These are phyloP conservation scores for Hyphopichia fennica DNA, from an alignment of 1,139 yeast species.

Conservation along the genomic window DNA sequence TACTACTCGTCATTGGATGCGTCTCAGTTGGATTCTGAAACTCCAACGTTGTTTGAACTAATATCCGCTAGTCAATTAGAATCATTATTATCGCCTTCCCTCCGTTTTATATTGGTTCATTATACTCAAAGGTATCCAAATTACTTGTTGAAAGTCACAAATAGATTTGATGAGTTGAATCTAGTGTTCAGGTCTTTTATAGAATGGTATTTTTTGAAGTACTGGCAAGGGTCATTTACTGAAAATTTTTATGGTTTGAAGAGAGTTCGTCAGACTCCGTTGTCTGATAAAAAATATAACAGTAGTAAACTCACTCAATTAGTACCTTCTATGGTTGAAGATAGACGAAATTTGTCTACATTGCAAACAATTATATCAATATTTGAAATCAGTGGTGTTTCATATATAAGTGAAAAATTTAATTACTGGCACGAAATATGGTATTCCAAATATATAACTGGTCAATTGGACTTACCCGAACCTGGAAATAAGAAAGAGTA, in stretches of 20 bases:
- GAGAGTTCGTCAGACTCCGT: slow-evolving; percentile 50
- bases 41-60: slow-evolving; percentile 82
- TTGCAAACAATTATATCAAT: slow-evolving; percentile 61
- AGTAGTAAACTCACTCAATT: slow-evolving; percentile 37
- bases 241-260: slow-evolving; percentile 92
- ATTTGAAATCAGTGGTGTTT: slow-evolving; percentile 62
- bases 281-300: slow-evolving; percentile 30
- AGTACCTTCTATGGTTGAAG: slow-evolving; percentile 54
- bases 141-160: slow-evolving; percentile 59
- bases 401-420: slow-evolving; percentile 70
- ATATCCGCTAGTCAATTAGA: slow-evolving; percentile 81
- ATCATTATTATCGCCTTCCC: slow-evolving; percentile 74
- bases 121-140: slow-evolving; percentile 81
- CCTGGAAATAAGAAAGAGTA: slow-evolving; percentile 30
- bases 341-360: slow-evolving; percentile 52
- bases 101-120: slow-evolving; percentile 76
- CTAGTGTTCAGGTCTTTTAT: slow-evolving; percentile 60
- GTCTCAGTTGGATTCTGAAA: slow-evolving; percentile 66
- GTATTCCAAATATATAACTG: slow-evolving; percentile 57
- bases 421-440: slow-evolving; percentile 65
- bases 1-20: slow-evolving; percentile 81
- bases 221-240: slow-evolving; percentile 85
- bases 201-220: slow-evolving; percentile 69
- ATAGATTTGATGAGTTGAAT: slow-evolving; percentile 76
- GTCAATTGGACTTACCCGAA: slow-evolving; percentile 37